phyloP scores from a whole-genome alignment of 148 eudicot species.

The Chenopodium berlandieri region DNA sequence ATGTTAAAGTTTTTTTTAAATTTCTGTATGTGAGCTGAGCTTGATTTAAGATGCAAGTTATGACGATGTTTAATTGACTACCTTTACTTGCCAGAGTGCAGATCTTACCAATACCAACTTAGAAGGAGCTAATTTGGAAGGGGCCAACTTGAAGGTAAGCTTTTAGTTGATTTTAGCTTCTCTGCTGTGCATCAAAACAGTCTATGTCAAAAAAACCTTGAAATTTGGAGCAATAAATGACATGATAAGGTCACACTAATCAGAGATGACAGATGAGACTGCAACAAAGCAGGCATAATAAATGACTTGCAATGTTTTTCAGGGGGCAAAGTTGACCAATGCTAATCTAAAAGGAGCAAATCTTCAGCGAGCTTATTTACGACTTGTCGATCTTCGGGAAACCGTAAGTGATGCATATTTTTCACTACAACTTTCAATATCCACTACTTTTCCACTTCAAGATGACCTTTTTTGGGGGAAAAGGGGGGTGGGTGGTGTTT shows the following conservation, averaged over 20 bases:
- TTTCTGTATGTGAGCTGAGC: neutral
- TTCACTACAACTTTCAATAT: too few species aligned
- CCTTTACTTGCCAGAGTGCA: constrained; percentile 50
- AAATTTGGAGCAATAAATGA: neutral
- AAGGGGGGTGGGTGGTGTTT: too few species aligned
- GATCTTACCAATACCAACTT: constrained; percentile 94
- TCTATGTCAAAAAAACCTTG: neutral
- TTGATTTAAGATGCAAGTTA: neutral
- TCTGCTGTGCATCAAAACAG: neutral
- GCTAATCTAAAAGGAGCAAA: constrained; percentile 90
- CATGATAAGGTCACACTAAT: neutral
- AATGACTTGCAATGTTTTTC: constrained; percentile 20
- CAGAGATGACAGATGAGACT: neutral
- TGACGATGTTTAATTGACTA: neutral
- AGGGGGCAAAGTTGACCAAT: constrained; percentile 83
- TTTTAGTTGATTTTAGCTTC: constrained; percentile 1
- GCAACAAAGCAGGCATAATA: neutral
- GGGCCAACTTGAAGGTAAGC: constrained; percentile 90
- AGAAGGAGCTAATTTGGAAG: constrained; percentile 95
- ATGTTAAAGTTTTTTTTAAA: neutral
- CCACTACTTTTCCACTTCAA: too few species aligned
- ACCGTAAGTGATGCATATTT: constrained; percentile 48
- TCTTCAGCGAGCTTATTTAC: constrained; percentile 91
- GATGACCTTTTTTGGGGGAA: too few species aligned
- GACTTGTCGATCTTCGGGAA: constrained; percentile 83